Base-by-base conservation (phyloP, 2,329 filamentous ascomycete genomes). In the Moelleriella libera region DNA sequence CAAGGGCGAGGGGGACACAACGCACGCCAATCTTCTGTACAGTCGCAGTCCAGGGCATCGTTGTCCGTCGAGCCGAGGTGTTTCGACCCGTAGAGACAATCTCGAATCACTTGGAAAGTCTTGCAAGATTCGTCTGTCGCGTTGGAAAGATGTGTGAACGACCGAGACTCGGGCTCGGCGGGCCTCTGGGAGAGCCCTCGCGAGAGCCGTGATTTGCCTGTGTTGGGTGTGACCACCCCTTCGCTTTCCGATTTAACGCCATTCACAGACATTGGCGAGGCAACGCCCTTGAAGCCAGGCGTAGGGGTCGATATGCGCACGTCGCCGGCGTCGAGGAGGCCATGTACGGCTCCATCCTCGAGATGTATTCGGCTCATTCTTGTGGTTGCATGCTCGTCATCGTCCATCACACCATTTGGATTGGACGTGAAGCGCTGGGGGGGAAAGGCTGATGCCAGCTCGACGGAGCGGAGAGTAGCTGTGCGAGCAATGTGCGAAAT, bases 11-110 rank as follows among this genome's bases (percentile, higher is more conserved):
- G 39, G 44, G 43, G 40, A 41, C 12, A 45, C 9, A 14, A 75
- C 89, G 73, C 82, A 96, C 90, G 83, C 85, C 86, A 96, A 69
- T 96, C 88, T 67, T 94, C 87, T 55, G 77, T 74, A 67, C 92
- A 98, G 63, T 98, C 92, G 67, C 92, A 98, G 65, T 96, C 92
- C 64, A 97, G 74, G 50, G 86, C 71, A 65, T 84, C 90, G 67
- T 89, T 85, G 59, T 96, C 90, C 30, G 92, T 94, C 54, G 83
- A 84, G 46, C 92, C 92, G 68, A 97, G 81, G 55, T 85, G 80
- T 64, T 94, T 96, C 54, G 88, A 88, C 47, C 86, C 88, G 66
- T 98, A 98, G 34, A 85, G 83, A 64, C 90, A 97, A 56, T 87
- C 79, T 46, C 82, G 70, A 53, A 98, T 88, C 46, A 90, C 72